phyloP scores from a whole-genome alignment of 495 filamentous ascomycete genomes.

The Darksidea phi region DNA sequence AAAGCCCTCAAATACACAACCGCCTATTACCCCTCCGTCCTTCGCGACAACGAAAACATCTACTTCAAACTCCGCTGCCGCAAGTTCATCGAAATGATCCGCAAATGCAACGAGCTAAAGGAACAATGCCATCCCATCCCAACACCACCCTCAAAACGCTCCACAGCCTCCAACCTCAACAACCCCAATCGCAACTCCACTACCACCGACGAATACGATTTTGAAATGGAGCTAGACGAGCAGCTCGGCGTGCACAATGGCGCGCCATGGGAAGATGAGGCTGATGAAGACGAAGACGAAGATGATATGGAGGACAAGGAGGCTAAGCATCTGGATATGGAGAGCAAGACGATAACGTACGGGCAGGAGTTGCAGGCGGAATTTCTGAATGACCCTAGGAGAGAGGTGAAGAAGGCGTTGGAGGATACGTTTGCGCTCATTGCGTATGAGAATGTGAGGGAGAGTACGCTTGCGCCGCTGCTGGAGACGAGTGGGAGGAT shows the following conservation, averaged over 20 bases:
- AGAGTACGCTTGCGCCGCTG: slow-evolving; percentile 71
- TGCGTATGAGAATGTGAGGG: slow-evolving; percentile 77
- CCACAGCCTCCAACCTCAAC: slow-evolving; percentile 37
- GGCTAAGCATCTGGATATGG: slow-evolving; percentile 35
- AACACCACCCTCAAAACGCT: slow-evolving; percentile 42
- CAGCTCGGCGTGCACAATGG: slow-evolving; percentile 40
- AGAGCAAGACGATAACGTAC: slow-evolving; percentile 62
- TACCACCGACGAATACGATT: slow-evolving; percentile 35
- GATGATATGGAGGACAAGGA: slow-evolving; percentile 31
- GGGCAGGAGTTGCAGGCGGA: slow-evolving; percentile 75
- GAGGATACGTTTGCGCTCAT: slow-evolving; percentile 86
- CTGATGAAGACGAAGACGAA: slow-evolving; percentile 51
- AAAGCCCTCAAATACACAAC: slow-evolving; percentile 78
- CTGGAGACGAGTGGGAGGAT: slow-evolving; percentile 73
- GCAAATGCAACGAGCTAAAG: slow-evolving; percentile 64
- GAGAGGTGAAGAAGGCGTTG: slow-evolving; percentile 69
- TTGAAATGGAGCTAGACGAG: slow-evolving; percentile 81
- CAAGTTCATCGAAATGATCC: slow-evolving; percentile 96
- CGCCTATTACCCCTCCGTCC: slow-evolving; percentile 73
- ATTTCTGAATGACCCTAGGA: slow-evolving; percentile 66
- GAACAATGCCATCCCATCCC: slow-evolving; percentile 17
- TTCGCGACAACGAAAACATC: slow-evolving; percentile 81
- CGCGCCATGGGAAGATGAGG: slow-evolving; percentile 44
- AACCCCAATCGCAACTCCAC: slow-evolving; percentile 31
- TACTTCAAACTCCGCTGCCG: slow-evolving; percentile 87